Conservation (phyloP, 805 yeast genomes). For the Candida easanensis region DNA sequence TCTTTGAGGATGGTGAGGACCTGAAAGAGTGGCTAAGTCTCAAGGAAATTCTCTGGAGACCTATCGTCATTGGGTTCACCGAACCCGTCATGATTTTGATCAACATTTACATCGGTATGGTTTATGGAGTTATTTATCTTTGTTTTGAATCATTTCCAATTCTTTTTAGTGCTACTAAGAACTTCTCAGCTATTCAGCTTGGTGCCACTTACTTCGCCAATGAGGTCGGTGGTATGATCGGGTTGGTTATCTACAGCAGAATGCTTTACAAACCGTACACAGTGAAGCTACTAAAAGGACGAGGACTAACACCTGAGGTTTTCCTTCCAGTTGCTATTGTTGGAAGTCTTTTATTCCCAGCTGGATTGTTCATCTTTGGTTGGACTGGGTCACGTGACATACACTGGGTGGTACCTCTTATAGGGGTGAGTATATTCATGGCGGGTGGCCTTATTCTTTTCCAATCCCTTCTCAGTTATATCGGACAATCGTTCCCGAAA, state of each 20-base stretch:
- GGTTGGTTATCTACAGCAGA: constrained; percentile 30
- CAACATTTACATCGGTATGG: constrained; percentile 48
- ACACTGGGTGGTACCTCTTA: constrained; percentile 50
- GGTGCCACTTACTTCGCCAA: constrained; percentile 48
- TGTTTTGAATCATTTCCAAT: constrained; percentile 65
- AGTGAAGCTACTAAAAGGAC: constrained; percentile 26
- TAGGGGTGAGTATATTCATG: constrained; percentile 41
- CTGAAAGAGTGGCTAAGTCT: constrained; percentile 20
- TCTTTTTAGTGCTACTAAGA: constrained; percentile 42
- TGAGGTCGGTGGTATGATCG: constrained; percentile 43
- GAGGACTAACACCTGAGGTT: constrained; percentile 38
- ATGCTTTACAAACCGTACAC: constrained; percentile 28
- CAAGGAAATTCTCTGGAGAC: constrained; percentile 43
- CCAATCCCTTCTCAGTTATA: constrained; percentile 56
- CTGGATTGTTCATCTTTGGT: constrained; percentile 45
- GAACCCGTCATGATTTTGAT: constrained; percentile 60
- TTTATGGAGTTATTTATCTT: constrained; percentile 51
- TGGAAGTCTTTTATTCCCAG: constrained; percentile 41
- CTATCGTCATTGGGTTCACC: constrained; percentile 43
- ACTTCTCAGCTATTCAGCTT: constrained; percentile 45
- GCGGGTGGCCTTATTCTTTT: constrained; percentile 47
- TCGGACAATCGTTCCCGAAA: constrained; percentile 55
- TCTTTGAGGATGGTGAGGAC: constrained; percentile 31
- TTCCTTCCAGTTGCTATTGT: constrained; percentile 40
- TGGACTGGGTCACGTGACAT: constrained; percentile 42